Evolutionary conservation across 1,139 yeast genomes (phyloP).

Genomic region (Blastobotrys proliferans): DNA sequence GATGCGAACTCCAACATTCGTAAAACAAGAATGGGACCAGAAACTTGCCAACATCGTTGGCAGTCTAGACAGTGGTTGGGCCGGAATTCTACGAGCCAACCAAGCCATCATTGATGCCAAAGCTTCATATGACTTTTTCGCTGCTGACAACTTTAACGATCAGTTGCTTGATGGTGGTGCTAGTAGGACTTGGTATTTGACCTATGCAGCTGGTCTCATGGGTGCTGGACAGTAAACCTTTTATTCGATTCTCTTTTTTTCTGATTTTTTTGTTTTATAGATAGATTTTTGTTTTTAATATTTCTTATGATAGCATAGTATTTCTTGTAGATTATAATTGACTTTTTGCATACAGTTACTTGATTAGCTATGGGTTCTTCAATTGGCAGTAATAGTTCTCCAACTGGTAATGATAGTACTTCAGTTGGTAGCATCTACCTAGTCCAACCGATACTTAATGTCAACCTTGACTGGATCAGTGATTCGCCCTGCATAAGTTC

Average conservation of each 20-base stretch:
- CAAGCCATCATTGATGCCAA: constrained; percentile 71
- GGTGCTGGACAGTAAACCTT: not conserved
- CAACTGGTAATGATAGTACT: no score
- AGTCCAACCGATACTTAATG: constrained; percentile 6
- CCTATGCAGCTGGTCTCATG: constrained; percentile 56
- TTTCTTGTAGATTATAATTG: no score
- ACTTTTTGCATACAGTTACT: not conserved
- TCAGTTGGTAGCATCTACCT: no score
- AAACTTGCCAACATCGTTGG: constrained; percentile 49
- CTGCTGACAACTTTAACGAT: constrained; percentile 44
- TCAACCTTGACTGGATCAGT: constrained; percentile 5
- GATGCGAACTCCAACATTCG: constrained; percentile 66
- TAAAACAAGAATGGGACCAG: constrained; percentile 73
- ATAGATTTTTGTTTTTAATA: constrained; percentile 1
- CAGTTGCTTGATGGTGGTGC: constrained; percentile 78
- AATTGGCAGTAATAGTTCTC: no score
- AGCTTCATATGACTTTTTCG: constrained; percentile 64
- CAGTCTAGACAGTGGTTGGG: constrained; percentile 74
- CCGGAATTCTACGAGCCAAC: constrained; percentile 75
- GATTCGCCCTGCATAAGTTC: constrained; percentile 15
- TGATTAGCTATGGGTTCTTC: no score
- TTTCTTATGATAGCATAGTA: not conserved
- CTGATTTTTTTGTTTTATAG: not conserved
- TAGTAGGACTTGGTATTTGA: constrained; percentile 83
- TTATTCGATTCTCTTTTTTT: constrained; percentile 1